Evolutionary conservation across 108 stramenopile genomes (phyloP), one percentile per base, ranked within the genome.

Genomic region (Pelagomonas calceolata): DNA sequence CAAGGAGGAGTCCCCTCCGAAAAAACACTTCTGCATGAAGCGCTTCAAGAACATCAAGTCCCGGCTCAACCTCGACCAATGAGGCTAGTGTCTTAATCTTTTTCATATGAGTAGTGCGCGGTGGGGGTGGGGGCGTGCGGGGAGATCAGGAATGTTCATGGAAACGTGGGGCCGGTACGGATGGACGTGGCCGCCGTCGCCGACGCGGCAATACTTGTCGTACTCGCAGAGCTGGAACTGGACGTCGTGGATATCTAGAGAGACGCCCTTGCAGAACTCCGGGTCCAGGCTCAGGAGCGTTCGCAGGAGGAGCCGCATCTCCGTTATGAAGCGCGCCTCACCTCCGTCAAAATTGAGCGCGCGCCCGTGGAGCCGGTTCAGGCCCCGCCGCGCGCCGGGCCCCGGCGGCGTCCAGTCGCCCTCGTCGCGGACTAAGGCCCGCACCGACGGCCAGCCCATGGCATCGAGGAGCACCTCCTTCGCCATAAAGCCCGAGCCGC

Each of bases 161-260:
- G n/a, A n/a, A n/a, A n/a, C n/a, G n/a, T n/a, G n/a, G n/a, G n/a
- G n/a, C n/a, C n/a, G n/a, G n/a, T n/a, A n/a, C n/a, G n/a, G n/a
- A n/a, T n/a, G n/a, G n/a, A n/a, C 39, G 39, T 12, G 39, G 39
- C 39, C 39, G 39, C 39, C 39, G 39, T 43, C 39, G 39, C 5
- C 39, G 39, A 5, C 5, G 51, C 51, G 51, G 7, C 0, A 17
- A 26, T 60, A 60, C 51, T 60, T 60, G 51, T 60, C 51, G 51
- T 26, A 60, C 26, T 60, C 51, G 51, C 51, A 60, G 51, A 60
- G 51, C 51, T 60, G 51, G 51, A 60, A 60, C 51, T 60, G 51
- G 51, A 60, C 51, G 51, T 60, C 51, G 51, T 60, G 51, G 51
- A 60, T 3, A 3, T 16, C 26, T 17, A 60, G 51, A 26, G 21